A percentile compares a stretch with the other conserved stretches of the same genome.
These are phyloP conservation scores for Rhizophlyctis rosea DNA, from an alignment of 192 early-diverging fungal species.

Conservation along the genomic window DNA sequence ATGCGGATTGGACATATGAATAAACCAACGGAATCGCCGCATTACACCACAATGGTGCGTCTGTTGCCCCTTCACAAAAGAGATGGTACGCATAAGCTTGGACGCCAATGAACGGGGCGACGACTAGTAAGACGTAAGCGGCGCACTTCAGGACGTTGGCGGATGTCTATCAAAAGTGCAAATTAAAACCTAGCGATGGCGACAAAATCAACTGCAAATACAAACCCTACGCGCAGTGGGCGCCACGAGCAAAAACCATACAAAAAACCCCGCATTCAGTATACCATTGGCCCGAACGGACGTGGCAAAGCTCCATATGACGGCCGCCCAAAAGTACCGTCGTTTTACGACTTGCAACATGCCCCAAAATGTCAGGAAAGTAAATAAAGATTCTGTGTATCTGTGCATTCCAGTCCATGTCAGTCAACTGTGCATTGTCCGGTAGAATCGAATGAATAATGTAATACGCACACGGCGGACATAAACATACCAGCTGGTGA, in stretches of 20 bases:
- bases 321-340: conserved; percentile 55
- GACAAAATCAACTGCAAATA: no score
- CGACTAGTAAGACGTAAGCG: no score
- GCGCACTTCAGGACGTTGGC: no score
- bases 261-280: conserved; percentile 76
- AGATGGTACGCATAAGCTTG: conserved; percentile 33
- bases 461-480: conserved; percentile 66
- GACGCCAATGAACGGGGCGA: conserved; percentile 23
- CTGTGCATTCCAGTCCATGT: conserved; percentile 13
- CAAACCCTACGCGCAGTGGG: no score
- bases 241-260: conserved; percentile 60
- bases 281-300: conserved; percentile 78
- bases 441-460: no score
- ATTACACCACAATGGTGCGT: conserved; percentile 63
- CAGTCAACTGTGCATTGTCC: not conserved
- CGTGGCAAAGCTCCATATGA: conserved; percentile 58
- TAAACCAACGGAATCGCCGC: conserved; percentile 63
- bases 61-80: conserved; percentile 49
- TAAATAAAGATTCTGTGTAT: conserved; percentile 84
- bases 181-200: no score
- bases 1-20: conserved; percentile 77
- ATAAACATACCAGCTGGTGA: conserved; percentile 83
- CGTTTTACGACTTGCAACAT: conserved; percentile 56
- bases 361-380: conserved; percentile 72
- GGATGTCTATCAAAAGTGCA: no score